Conservation (phyloP, 495 filamentous ascomycete species). For the Tricharina praecox region DNA sequence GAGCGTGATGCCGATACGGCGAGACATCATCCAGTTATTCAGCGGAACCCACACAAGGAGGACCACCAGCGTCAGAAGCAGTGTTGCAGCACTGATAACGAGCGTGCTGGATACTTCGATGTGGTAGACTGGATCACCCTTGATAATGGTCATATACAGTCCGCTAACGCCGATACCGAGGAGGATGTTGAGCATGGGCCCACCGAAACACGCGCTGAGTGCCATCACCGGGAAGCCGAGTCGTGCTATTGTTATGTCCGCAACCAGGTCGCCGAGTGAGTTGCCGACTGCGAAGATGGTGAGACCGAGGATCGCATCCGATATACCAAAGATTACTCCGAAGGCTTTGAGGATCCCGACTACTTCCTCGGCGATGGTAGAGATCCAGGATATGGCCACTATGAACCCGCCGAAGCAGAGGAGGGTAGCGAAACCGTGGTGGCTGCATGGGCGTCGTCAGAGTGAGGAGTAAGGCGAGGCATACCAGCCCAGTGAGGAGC, state of each 20-base stretch:
- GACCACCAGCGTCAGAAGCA: slow-evolving; percentile 63
- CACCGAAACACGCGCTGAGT: slow-evolving; percentile 85
- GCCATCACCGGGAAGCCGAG: slow-evolving; percentile 97
- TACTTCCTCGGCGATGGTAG: slow-evolving; percentile 87
- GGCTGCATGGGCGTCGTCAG: slow-evolving; percentile 42
- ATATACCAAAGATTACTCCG: slow-evolving; percentile 82
- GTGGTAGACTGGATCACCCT: slow-evolving; percentile 42
- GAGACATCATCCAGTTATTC: slow-evolving; percentile 81
- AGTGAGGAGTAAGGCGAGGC: slow-evolving; percentile 44
- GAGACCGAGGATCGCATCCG: slow-evolving; percentile 85
- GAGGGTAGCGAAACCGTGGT: slow-evolving; percentile 50
- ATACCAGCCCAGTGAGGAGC: slow-evolving; percentile 49
- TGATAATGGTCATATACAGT: slow-evolving; percentile 57
- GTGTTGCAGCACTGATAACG: slow-evolving; percentile 59
- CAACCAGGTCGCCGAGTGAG: slow-evolving; percentile 83
- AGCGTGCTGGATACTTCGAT: slow-evolving; percentile 73
- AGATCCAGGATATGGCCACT: slow-evolving; percentile 88
- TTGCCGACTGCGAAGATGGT: slow-evolving; percentile 97
- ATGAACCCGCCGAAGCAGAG: slow-evolving; percentile 82
- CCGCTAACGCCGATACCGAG: slow-evolving; percentile 83
- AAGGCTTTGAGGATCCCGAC: slow-evolving; percentile 88
- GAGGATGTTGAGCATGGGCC: slow-evolving; percentile 93
- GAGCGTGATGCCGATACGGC: slow-evolving; percentile 63
- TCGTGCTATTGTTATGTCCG: slow-evolving; percentile 82
- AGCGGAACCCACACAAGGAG: slow-evolving; percentile 65